Conservation (phyloP, 768 basidiomycete genomes). For the Suillus spraguei region DNA sequence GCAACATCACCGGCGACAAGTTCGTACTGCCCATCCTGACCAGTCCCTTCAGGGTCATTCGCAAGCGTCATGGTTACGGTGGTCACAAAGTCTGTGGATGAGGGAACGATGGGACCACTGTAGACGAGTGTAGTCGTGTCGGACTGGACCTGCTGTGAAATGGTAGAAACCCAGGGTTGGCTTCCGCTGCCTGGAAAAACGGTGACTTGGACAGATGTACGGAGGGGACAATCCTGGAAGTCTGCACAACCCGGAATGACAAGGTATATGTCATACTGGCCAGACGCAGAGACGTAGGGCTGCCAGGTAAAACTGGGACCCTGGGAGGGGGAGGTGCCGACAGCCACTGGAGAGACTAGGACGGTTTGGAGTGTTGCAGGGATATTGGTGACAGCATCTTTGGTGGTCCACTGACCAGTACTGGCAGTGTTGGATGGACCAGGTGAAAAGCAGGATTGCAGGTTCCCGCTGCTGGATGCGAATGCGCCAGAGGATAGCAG, state of each 20-base stretch:
- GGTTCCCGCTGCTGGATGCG: conserved; percentile 67
- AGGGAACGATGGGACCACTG: conserved; percentile 79
- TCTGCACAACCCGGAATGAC: conserved; percentile 85
- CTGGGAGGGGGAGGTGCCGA: conserved; percentile 58
- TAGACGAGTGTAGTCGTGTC: conserved; percentile 73
- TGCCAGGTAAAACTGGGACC: conserved; percentile 88
- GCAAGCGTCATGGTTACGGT: conserved; percentile 79
- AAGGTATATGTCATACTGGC: conserved; percentile 82
- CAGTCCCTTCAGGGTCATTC: conserved; percentile 60
- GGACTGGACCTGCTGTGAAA: conserved; percentile 70
- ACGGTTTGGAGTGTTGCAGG: conserved; percentile 80
- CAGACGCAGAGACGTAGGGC: conserved; percentile 90
- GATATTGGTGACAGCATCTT: conserved; percentile 69
- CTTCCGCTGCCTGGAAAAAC: conserved; percentile 78
- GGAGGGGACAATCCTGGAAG: conserved; percentile 75
- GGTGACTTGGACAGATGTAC: conserved; percentile 82
- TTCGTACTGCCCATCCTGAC: conserved; percentile 68
- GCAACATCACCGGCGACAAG: conserved; percentile 89
- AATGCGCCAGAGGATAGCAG: conserved; percentile 91
- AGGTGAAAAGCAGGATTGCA: conserved; percentile 76
- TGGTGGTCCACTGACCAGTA: conserved; percentile 71
- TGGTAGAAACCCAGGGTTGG: conserved; percentile 62
- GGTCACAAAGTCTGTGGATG: conserved; percentile 68
- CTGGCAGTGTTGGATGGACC: conserved; percentile 66
- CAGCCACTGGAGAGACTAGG: conserved; percentile 65